Evolutionary conservation across 208 protist genomes (phyloP), one percentile per base, ranked within the genome.

Genomic region (Leishmania amazonensis): DNA sequence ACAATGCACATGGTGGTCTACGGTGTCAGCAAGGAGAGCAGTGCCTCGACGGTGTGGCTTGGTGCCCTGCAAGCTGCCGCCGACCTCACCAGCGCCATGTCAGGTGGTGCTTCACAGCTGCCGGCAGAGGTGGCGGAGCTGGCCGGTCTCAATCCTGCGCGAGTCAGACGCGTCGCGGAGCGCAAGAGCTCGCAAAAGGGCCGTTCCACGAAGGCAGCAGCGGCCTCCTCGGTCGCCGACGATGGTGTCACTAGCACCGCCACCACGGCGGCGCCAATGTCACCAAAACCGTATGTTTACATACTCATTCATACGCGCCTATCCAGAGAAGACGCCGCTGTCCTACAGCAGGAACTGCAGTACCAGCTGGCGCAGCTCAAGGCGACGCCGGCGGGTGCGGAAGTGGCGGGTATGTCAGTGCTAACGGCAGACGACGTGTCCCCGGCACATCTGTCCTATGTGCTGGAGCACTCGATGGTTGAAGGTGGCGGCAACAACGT

Each of bases 1-100:
- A 54, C 70, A 57, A 47, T 88, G 31, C 85, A 85, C 71, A 72
- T 70, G 7, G 68, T 88, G 5, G 85, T 88, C 7, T 88, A 88
- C 67, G 51, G 68, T 13, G 80, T 62, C 77, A 64, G 85, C 24
- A 47, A 40, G 17, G 64, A 79, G 75, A 85, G 81, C 60, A 83
- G 67, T 58, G 68, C 73, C 40, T 40, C 62, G 45, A 81, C 60
- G 24, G 54, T 84, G 31, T 88, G 80, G 80, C 49, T 77, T 28
- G 81, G 79, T 53, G 80, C 78, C 65, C 24, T 85, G 35, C 77
- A 81, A n/a, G 80, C 85, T 17, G 85, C 83, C 19, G 65, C 78
- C 15, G 77, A 75, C 0, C 78, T 86, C 31, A 73, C 83, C 19
- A 53, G 9, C 21, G 62, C 78, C 3, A 31, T 86, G 1, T 83